Base-by-base conservation (phyloP, 2,329 filamentous ascomycete genomes). In the Fusarium incarnatum region DNA sequence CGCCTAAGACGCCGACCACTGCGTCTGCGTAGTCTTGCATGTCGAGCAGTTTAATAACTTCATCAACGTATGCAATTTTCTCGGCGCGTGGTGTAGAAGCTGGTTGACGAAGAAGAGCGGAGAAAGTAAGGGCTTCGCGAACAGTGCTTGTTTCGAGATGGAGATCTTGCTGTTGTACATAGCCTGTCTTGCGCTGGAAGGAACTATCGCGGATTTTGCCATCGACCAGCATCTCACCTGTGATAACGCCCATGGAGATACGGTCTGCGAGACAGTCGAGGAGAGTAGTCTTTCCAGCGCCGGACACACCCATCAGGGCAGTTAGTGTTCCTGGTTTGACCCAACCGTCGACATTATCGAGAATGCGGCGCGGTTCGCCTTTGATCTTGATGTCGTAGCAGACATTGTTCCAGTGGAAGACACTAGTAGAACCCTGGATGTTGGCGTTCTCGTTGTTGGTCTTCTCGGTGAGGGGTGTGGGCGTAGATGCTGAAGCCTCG, bases 311-410 rank as follows among this genome's bases (percentile, higher is more conserved):
- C 91, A 92, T 93, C 0, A 92, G 83, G 13, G 90, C 91, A 9
- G 91, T 93, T 16, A 92, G 80, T 18, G 90, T 92, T 54, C 91
- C 91, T 2, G 91, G 91, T 78, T 92, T 91, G 55, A 93, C 90
- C 89, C 90, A 93, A 13, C 91, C 91, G 73, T 92, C 89, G 4
- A 93, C 89, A 53, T 91, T 82, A 65, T 93, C 88, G 25, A 93
- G 81, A 73, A 94, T 89, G 12, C 89, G 86, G 34, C 91, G 84
- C 1, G 83, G 79, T 68, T 92, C 87, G 73, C 91, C 91, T 56
- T 80, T 80, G 78, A 93, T 91, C 74, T 89, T 88, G 77, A 94
- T 91, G 64, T 93, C 90, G 74, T 93, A 94, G 79, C 89, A 91
- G 3, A 93, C 88, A 63, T 92, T 84, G 65, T 87, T 84, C 91